Evolutionary conservation across 2,329 filamentous ascomycete genomes (phyloP), one percentile per base, ranked within the genome.

Genomic region (Cercospora beticola): DNA sequence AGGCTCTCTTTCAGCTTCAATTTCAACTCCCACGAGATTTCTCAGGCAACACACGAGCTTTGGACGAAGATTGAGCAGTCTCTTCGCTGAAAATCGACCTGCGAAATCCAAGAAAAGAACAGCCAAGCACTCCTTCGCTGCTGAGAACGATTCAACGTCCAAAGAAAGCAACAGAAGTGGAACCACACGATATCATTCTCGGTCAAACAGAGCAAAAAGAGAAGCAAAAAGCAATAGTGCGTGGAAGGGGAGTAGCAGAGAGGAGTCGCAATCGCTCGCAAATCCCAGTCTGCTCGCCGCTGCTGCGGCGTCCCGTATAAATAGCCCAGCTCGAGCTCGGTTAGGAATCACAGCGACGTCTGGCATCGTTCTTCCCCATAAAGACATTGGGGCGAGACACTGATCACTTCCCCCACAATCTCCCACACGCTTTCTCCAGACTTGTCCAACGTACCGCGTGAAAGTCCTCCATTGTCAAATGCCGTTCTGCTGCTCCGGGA

Each of bases 341-440:
- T 5, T 26, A 54, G 10, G 10, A 54, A 26, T 28, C 49, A 54
- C 49, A 54, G 49, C 46, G 46, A 52, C 4, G 18, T 23, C 46
- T 52, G 18, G 14, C 33, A 31, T 31, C 21, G 7, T 28, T 28
- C 23, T 54, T 28, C 49, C 49, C 49, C 23, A 54, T 54, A 28
- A n/a, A 54, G 49, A 16, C 10, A 28, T 28, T 4, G 16, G 6
- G 5, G 21, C 49, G 49, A 54, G 49, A 54, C 46, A 52, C 0
- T 43, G 5, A 23, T 36, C 14, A 33, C 54, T 64, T 62, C 61
- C 62, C 66, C 59, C 66, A 68, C 54, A 18, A 36, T 64, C 66
- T 43, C 62, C 56, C 62, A 30, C 62, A 56, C 36, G 28, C 18
- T 52, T 65, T 56, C 57, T 61, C 62, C 57, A 57, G 56, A 43